Evolutionary conservation across 2,329 filamentous ascomycete species (phyloP).

Genomic region (Alternaria viburni): DNA sequence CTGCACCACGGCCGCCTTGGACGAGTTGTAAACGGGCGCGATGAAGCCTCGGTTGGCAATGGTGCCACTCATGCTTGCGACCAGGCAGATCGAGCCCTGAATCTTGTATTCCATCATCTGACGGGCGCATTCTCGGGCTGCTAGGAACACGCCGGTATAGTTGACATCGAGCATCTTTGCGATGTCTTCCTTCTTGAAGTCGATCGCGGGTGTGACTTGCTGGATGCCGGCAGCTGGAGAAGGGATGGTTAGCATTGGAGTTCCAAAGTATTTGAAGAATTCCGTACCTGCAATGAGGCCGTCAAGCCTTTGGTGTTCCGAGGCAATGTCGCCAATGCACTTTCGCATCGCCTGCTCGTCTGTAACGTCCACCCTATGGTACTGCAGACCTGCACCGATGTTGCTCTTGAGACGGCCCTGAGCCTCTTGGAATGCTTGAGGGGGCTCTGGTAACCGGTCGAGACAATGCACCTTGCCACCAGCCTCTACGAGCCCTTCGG

Average conservation of each 20-base stretch:
- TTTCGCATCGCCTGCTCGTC: slow-evolving; percentile 70
- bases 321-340: slow-evolving; percentile 71
- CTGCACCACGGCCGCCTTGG: slow-evolving; percentile 75
- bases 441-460: slow-evolving; percentile 64
- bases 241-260: background rate
- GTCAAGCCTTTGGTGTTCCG: slow-evolving; percentile 73
- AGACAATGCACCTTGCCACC: slow-evolving; percentile 74
- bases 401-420: slow-evolving; percentile 65
- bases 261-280: background rate
- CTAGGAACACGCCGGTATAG: slow-evolving; percentile 66
- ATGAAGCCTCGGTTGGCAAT: slow-evolving; percentile 67
- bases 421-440: slow-evolving; percentile 66
- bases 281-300: slow-evolving; percentile 68
- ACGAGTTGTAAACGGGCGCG: slow-evolving; percentile 74
- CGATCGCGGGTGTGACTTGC: slow-evolving; percentile 79
- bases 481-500: slow-evolving; percentile 75
- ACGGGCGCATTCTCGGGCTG: slow-evolving; percentile 64
- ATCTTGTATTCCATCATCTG: slow-evolving; percentile 65
- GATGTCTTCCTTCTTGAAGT: slow-evolving; percentile 68
- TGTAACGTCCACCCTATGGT: slow-evolving; percentile 80
- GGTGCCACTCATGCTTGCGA: slow-evolving; percentile 67
- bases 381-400: slow-evolving; percentile 69
- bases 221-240: slow-evolving; percentile 70
- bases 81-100: slow-evolving; percentile 65
- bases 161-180: slow-evolving; percentile 66